Percentiles rank a stretch among this genome's conserved stretches.
phyloP scores from a whole-genome alignment of 768 basidiomycete genomes.

The Suillus subalutaceus region DNA sequence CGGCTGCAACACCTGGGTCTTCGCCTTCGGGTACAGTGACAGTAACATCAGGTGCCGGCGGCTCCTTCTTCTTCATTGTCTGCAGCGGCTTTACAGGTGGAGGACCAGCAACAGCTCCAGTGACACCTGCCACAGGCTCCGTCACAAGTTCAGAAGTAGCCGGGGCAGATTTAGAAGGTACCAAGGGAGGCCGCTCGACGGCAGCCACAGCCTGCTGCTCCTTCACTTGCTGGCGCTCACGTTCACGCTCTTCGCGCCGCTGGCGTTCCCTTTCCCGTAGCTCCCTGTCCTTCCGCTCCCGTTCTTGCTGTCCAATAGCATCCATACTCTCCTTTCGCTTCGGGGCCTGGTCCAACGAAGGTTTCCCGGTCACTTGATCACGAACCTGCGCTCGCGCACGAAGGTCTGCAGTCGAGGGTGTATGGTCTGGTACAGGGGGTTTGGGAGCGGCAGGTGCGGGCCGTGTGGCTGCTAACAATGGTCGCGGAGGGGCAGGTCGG shows the following conservation, averaged over 20 bases:
- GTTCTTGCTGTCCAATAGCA: constrained; percentile 38
- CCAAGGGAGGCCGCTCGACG: constrained; percentile 43
- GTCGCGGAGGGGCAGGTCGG: constrained; percentile 72
- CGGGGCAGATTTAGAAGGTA: constrained; percentile 46
- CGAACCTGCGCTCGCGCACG: constrained; percentile 64
- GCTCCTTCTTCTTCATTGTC: constrained; percentile 63
- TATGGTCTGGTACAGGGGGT: constrained; percentile 46
- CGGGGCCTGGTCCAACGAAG: constrained; percentile 37
- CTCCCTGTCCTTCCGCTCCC: constrained; percentile 34
- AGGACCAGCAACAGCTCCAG: constrained; percentile 55
- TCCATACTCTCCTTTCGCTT: constrained; percentile 54
- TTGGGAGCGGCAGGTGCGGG: constrained; percentile 56
- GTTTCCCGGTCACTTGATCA: constrained; percentile 33
- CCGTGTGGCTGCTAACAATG: constrained; percentile 56
- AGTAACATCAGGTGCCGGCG: constrained; percentile 44
- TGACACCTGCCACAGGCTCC: constrained; percentile 48
- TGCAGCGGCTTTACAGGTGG: constrained; percentile 77
- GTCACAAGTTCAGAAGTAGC: constrained; percentile 47
- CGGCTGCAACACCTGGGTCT: constrained; percentile 60
- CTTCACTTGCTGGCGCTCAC: constrained; percentile 24
- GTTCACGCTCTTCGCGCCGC: constrained; percentile 39
- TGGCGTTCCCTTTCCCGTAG: constrained; percentile 41
- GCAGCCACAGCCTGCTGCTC: constrained; percentile 30
- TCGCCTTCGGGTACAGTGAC: constrained; percentile 52
- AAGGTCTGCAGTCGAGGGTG: constrained; percentile 67